Evolutionary conservation across 768 basidiomycete species (phyloP), one percentile per base, ranked within the genome.

Genomic region (Leccinum rimulosum): DNA sequence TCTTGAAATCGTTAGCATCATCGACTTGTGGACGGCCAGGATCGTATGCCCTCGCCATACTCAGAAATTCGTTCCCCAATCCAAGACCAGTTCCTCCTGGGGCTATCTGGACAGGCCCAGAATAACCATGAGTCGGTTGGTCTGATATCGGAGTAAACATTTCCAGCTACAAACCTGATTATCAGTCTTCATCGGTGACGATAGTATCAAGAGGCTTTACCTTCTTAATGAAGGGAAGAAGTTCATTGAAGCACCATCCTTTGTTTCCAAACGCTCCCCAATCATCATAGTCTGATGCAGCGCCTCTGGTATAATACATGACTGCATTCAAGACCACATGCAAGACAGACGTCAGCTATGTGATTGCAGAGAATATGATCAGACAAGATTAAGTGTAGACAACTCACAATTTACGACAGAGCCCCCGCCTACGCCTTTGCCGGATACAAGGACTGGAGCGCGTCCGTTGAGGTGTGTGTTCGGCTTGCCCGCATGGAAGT

Each of bases 211-310:
- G 4, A 3, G 1, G 56, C 3, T 0, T 7, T 57, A 82, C 87
- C 79, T 87, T 86, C 61, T 74, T 80, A 28, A 86, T 61, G 15
- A 87, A 71, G 0, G 86, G 86, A 31, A 87, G 79, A 5, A 89
- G 65, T 27, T 82, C 74, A 52, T 76, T 73, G 0, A 83, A 82
- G 6, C 84, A 75, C 87, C 87, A 89, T 1, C 86, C 87, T 1
- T 79, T 70, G 65, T 87, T 86, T 3, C 75, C 76, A 25, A 81
- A 70, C 2, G 74, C 67, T 1, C 43, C 61, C 87, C 86, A 88
- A 52, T 83, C 82, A 61, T 89, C 84, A 50, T 82, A 87, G 65
- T 89, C 87, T 0, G 85, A 86, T 2, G 84, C 81, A 9, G 82
- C 70, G 14, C 84, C 80, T 27, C 87, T 80, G 0, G 79, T 81